Conservation (phyloP, 2,329 filamentous ascomycete genomes). For the Penicillium sclerotigenum region DNA sequence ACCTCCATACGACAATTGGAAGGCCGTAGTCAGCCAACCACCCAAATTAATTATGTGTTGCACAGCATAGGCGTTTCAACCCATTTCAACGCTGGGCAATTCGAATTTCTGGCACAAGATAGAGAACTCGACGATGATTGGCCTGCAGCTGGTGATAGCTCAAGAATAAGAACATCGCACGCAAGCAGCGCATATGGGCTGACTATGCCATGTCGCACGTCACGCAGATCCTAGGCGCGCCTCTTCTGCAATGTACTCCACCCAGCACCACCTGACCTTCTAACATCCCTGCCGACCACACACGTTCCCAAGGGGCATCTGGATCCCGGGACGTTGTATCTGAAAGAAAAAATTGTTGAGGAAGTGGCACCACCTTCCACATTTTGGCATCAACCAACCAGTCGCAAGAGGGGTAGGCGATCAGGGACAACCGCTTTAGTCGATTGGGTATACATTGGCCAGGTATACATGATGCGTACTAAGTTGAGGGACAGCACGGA, state of each 20-base stretch:
- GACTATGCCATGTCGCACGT: constrained; percentile 19
- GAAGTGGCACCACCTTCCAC: constrained; percentile 3
- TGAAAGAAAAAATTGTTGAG: not conserved
- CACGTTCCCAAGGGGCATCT: constrained; percentile 12
- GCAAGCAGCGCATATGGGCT: constrained; percentile 7
- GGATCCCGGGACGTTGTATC: not conserved
- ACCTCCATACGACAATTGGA: not conserved
- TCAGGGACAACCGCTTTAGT: constrained; percentile 10
- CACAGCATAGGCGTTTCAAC: constrained; percentile 3
- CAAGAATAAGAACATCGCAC: constrained; percentile 3
- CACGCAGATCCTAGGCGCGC: constrained; percentile 8
- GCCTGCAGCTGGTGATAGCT: not conserved
- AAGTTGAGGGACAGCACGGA: not conserved
- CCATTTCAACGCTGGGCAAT: not conserved
- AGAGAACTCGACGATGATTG: not conserved
- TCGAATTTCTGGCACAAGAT: constrained; percentile 1
- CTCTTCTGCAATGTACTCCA: constrained; percentile 15
- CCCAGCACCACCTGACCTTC: constrained; percentile 23
- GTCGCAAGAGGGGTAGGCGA: not conserved
- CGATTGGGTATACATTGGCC: not conserved
- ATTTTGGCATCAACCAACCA: not conserved
- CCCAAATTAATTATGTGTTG: not conserved
- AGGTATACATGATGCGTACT: not conserved
- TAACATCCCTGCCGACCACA: constrained; percentile 11
- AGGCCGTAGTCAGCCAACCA: not conserved